Conservation (phyloP, 345 rosid species). For the Litchi chinensis region DNA sequence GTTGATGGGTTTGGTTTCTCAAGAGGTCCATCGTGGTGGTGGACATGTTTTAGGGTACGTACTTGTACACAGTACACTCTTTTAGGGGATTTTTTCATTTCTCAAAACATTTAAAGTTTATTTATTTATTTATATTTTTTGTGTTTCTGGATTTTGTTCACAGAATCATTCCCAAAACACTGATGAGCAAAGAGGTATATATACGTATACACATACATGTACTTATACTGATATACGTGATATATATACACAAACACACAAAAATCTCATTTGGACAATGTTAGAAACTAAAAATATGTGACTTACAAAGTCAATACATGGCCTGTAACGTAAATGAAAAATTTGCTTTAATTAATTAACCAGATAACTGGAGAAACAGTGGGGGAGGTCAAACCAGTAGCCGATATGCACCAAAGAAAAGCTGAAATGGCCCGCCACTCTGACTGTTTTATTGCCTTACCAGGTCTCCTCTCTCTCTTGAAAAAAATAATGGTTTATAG, state of each 20-base stretch:
- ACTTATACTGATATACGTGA: too few species aligned
- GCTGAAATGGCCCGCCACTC: slow-evolving; percentile 66
- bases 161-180: slow-evolving; percentile 86
- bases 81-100: background rate
- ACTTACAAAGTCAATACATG: too few species aligned
- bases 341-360: background rate
- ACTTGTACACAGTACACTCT: too few species aligned
- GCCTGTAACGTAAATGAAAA: background rate
- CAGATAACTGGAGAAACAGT: slow-evolving; percentile 74
- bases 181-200: slow-evolving; percentile 85
- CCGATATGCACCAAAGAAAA: slow-evolving; percentile 66
- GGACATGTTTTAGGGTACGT: slow-evolving; percentile 66
- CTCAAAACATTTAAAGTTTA: background rate
- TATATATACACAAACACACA: too few species aligned
- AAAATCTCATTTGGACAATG: too few species aligned
- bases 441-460: slow-evolving; percentile 60
- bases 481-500: background rate
- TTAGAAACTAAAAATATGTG: too few species aligned
- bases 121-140: background rate
- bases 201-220: background rate
- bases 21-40: slow-evolving; percentile 67
- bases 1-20: slow-evolving; percentile 75
- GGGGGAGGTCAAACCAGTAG: slow-evolving; percentile 57
- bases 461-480: slow-evolving; percentile 36
- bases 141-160: slow-evolving; percentile 12